Conservation (phyloP, 129 eudicot genomes). For the Gnaphalium uliginosum region DNA sequence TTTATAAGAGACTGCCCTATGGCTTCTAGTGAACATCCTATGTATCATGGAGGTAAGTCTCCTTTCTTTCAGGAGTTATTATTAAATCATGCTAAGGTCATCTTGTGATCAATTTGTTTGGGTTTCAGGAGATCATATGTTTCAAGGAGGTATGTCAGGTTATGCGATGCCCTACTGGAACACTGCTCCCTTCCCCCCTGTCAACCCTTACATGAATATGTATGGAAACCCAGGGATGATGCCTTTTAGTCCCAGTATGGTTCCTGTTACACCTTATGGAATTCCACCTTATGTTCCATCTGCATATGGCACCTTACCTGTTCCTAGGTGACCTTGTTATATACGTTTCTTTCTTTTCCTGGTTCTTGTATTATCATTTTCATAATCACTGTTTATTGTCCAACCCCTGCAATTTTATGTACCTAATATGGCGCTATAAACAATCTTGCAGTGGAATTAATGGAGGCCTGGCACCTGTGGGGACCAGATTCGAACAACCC, state of each 20-base stretch:
- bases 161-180: conserved; percentile 69
- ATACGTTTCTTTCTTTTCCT: neutral
- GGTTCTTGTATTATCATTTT: neutral
- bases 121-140: conserved; percentile 48
- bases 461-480: conserved; percentile 46
- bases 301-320: conserved; percentile 52
- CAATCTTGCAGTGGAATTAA: conserved; percentile 42
- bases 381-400: neutral
- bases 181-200: conserved; percentile 42
- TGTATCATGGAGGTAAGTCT: conserved; percentile 50
- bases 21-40: conserved; percentile 38
- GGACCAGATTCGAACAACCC: conserved; percentile 36
- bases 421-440: conserved; percentile 19
- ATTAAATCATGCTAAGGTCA: neutral
- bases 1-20: conserved; percentile 78
- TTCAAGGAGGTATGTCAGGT: conserved; percentile 57
- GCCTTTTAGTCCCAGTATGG: conserved; percentile 53
- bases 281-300: conserved; percentile 53
- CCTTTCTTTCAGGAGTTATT: conserved; percentile 17
- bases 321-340: conserved; percentile 50
- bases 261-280: conserved; percentile 54
- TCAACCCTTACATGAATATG: conserved; percentile 61
- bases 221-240: conserved; percentile 70
- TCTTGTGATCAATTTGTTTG: conserved; percentile 15
- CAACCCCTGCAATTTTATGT: neutral